phyloP scores from a whole-genome alignment of 2,329 filamentous ascomycete species.

The Penicillium sp. region DNA sequence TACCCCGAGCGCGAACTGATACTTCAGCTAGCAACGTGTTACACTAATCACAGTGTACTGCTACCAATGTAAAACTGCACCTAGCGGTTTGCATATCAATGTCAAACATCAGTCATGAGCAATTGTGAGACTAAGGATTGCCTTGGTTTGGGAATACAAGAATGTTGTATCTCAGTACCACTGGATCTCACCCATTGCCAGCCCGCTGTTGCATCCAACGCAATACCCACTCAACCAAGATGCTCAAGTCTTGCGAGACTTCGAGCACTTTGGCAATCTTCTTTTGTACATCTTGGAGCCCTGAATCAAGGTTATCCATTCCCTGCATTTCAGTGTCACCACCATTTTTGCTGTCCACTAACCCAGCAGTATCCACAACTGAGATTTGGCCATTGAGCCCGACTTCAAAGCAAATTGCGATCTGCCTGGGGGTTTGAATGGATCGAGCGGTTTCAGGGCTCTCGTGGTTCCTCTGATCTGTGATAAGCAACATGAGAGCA shows the following conservation, averaged over 20 bases:
- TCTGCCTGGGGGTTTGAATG: constrained; percentile 12
- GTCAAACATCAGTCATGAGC: background rate
- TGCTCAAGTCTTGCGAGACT: constrained; percentile 45
- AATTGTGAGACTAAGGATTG: background rate
- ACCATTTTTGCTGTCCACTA: constrained; percentile 23
- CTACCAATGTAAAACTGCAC: background rate
- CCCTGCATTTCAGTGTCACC: constrained; percentile 20
- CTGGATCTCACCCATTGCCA: constrained; percentile 18
- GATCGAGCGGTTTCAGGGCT: constrained; percentile 9
- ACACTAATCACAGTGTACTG: background rate
- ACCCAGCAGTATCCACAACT: constrained; percentile 38
- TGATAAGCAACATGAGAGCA: constrained; percentile 38
- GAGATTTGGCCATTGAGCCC: constrained; percentile 42
- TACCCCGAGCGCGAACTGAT: background rate
- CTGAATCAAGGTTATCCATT: constrained; percentile 12
- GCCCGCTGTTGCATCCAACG: constrained; percentile 34
- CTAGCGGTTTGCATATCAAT: background rate
- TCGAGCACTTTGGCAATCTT: constrained; percentile 42
- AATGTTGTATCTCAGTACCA: background rate
- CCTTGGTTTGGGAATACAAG: background rate
- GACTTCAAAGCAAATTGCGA: constrained; percentile 40
- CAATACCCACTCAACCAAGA: constrained; percentile 45
- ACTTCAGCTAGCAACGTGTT: background rate
- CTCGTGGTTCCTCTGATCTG: constrained; percentile 20
- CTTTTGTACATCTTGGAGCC: constrained; percentile 27